Base-by-base conservation (phyloP, 306 rosid genomes). In the Fagus crenata region DNA sequence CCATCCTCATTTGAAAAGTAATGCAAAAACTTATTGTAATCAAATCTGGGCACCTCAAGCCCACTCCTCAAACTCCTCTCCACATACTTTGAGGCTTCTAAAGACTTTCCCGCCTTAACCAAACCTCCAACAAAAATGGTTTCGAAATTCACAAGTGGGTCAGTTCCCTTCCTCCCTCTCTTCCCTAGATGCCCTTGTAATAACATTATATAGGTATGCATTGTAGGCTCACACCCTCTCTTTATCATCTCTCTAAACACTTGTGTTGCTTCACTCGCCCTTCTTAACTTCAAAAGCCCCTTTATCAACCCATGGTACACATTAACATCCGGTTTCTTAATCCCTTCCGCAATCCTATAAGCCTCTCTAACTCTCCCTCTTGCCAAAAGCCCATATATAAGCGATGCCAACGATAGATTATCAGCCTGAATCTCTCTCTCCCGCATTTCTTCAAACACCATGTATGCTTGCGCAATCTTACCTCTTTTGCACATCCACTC, bases 11-110 rank as follows among this genome's bases (percentile, higher is more conserved):
- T 94, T 1, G 98, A 92, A 77, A 84, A 88, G 51, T 89, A 86
- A 43, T 94, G 84, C 89, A 92, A 84, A 79, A 94, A 94, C 49
- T 86, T 86, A 31, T 88, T 94, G 41, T 94, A 94, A 73, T 94
- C 92, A 75, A 92, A 94, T 74, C 92, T 94, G 9, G 95, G 98
- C 13, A 94, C 95, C 85, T 94, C 96, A 71, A 90, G 80, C 53
- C 96, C 97, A 7, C 11, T 46, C 97, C 85, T 94, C 94, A 68
- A 90, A 78, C 53, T 2, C 96, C 97, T 94, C 88, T 94, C 97
- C 69, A 90, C 96, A 77, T 86, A 94, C 90, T 94, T 92, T 4
- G 83, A 81, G 42, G 94, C 93, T 76, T 94, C 96, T 71, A 84
- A 46, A 1, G 90, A 81, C 73, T 69, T 82, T 2, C 90, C 86